Evolutionary conservation across 2,329 filamentous ascomycete species (phyloP).

Genomic region (Fusarium buxicola): DNA sequence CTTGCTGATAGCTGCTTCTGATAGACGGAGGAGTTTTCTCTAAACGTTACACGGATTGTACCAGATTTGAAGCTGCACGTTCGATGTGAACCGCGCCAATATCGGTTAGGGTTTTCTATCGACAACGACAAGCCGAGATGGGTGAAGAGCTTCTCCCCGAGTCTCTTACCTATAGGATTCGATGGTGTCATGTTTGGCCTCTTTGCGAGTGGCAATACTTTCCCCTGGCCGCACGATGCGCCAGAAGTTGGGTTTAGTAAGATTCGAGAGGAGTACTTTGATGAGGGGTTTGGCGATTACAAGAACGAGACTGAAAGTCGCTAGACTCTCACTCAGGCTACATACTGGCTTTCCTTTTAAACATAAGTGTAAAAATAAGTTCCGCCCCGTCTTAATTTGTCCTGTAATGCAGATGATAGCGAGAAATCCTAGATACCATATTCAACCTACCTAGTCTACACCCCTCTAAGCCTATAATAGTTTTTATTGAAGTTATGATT

Average conservation of each 20-base stretch:
- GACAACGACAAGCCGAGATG: slow-evolving; percentile 15
- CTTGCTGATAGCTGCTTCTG: neutral
- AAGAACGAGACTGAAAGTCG: too few relatives aligned
- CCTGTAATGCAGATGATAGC: too few relatives aligned
- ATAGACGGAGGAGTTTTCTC: slow-evolving; percentile 14
- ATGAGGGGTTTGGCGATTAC: slow-evolving; percentile 34
- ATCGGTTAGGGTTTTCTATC: slow-evolving; percentile 41
- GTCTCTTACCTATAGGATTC: slow-evolving; percentile 30
- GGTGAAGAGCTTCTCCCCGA: slow-evolving; percentile 30
- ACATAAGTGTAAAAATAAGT: too few relatives aligned
- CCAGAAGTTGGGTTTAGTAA: slow-evolving; percentile 37
- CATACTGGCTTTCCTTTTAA: too few relatives aligned
- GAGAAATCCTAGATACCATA: too few relatives aligned
- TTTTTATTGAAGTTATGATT: too few relatives aligned
- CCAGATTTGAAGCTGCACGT: slow-evolving; percentile 35
- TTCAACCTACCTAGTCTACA: too few relatives aligned
- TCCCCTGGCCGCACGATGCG: slow-evolving; percentile 39
- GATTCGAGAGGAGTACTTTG: slow-evolving; percentile 37
- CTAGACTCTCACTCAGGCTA: too few relatives aligned
- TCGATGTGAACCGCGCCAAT: slow-evolving; percentile 34
- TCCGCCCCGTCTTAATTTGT: too few relatives aligned
- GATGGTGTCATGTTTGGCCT: slow-evolving; percentile 41
- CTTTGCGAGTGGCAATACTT: slow-evolving; percentile 38
- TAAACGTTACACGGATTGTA: slow-evolving; percentile 16
- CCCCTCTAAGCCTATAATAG: too few relatives aligned